Conservation (phyloP, 345 rosid species). For the Gossypium bickii region DNA sequence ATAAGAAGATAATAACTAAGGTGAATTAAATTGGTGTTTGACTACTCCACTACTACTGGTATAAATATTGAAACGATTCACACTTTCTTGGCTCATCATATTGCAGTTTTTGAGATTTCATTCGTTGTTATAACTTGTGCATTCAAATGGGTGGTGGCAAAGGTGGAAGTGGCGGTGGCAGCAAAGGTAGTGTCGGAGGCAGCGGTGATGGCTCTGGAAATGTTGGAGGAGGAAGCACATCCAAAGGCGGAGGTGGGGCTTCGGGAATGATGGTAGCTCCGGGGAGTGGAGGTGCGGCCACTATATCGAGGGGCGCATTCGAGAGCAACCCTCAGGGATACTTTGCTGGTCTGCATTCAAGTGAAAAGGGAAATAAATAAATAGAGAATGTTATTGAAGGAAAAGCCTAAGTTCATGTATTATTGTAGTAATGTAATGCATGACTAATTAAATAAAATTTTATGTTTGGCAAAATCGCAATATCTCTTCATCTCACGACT, state of each 20-base stretch:
- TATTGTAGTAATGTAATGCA: neutral
- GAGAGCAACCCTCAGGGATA: constrained; percentile 17
- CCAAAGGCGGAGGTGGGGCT: neutral
- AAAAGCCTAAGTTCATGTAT: neutral
- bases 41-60: too few species aligned
- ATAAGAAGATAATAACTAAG: too few species aligned
- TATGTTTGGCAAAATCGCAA: neutral
- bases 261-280: neutral
- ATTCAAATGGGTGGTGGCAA: too few species aligned
- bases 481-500: neutral
- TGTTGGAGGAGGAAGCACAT: neutral
- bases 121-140: too few species aligned
- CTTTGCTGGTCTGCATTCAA: constrained; percentile 16
- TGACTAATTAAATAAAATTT: neutral
- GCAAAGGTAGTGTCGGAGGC: too few species aligned
- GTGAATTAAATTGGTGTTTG: too few species aligned
- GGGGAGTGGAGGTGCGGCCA: neutral
- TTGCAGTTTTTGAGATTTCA: too few species aligned
- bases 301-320: constrained; percentile 1
- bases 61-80: too few species aligned
- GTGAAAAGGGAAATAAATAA: neutral
- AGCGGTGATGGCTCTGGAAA: too few species aligned
- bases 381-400: neutral
- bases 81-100: too few species aligned
- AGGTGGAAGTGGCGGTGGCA: too few species aligned